phyloP scores from a whole-genome alignment of 495 filamentous ascomycete genomes.

The Hapsidospora chrysogenum region DNA sequence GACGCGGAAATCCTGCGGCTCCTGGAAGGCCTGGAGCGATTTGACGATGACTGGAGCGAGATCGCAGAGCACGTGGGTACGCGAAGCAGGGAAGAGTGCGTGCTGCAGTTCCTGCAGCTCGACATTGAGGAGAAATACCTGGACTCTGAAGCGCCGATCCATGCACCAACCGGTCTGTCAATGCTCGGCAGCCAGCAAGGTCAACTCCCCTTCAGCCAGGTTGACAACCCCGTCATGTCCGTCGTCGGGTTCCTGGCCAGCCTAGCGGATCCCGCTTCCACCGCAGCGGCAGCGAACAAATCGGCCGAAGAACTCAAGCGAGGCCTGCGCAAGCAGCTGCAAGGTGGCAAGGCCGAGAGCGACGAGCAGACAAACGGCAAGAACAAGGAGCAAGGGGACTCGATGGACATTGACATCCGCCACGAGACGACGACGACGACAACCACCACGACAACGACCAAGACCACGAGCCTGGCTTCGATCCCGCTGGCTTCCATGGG shows the following conservation, averaged over 20 bases:
- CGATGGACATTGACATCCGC: constrained; percentile 36
- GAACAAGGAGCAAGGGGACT: constrained; percentile 37
- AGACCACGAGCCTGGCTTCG: constrained; percentile 48
- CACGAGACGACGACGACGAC: constrained; percentile 24
- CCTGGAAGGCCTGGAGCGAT: constrained; percentile 77
- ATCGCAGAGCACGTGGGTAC: constrained; percentile 84
- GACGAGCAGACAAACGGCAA: constrained; percentile 21
- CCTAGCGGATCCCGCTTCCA: constrained; percentile 72
- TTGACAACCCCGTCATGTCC: constrained; percentile 89
- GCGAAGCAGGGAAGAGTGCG: constrained; percentile 88
- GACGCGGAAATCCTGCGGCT: constrained; percentile 74
- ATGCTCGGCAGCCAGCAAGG: constrained; percentile 47
- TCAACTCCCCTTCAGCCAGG: constrained; percentile 68
- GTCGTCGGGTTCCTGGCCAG: constrained; percentile 85
- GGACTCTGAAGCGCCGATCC: constrained; percentile 50
- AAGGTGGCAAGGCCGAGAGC: constrained; percentile 37
- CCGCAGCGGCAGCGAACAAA: constrained; percentile 73
- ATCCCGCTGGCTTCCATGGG: constrained; percentile 73
- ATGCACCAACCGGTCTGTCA: constrained; percentile 39
- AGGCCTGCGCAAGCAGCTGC: constrained; percentile 54
- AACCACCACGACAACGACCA: constrained; percentile 24
- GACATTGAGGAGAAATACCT: constrained; percentile 85
- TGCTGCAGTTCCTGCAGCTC: constrained; percentile 82
- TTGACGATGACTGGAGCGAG: constrained; percentile 87
- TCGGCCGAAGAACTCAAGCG: constrained; percentile 72